Evolutionary conservation across 495 filamentous ascomycete genomes (phyloP).

Genomic region (Hypoxylon intermedium): DNA sequence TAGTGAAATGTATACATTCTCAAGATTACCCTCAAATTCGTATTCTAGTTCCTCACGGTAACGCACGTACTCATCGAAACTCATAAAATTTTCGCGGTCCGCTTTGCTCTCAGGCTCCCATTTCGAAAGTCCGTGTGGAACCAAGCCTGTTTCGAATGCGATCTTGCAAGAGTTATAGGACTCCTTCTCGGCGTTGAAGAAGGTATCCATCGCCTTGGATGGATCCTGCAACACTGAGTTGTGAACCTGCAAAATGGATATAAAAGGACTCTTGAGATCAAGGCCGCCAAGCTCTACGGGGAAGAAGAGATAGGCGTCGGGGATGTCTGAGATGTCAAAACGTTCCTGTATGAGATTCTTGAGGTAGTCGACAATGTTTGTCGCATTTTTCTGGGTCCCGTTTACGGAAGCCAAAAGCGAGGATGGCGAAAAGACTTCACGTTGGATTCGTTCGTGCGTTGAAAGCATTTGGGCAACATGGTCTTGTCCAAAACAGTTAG

Average conservation of each 20-base stretch:
- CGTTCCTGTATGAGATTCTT: constrained; percentile 59
- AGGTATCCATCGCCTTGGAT: constrained; percentile 51
- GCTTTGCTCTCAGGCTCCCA: constrained; percentile 29
- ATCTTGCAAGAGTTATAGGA: constrained; percentile 57
- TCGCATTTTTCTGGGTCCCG: constrained; percentile 28
- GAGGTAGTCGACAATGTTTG: constrained; percentile 65
- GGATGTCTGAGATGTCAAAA: constrained; percentile 64
- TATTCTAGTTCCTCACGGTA: constrained; percentile 57
- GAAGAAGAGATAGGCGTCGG: constrained; percentile 73
- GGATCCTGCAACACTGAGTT: constrained; percentile 60
- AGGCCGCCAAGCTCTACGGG: constrained; percentile 66
- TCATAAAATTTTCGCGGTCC: constrained; percentile 53
- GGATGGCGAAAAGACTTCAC: constrained; percentile 54
- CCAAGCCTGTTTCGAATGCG: constrained; percentile 48
- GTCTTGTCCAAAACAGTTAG: constrained; percentile 67
- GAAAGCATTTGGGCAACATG: constrained; percentile 70
- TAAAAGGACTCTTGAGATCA: constrained; percentile 64
- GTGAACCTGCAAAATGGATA: constrained; percentile 60
- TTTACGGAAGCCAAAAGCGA: constrained; percentile 15
- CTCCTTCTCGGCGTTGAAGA: constrained; percentile 51
- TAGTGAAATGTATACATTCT: constrained; percentile 48
- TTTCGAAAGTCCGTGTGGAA: constrained; percentile 9
- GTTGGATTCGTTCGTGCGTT: constrained; percentile 67
- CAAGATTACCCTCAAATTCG: constrained; percentile 31
- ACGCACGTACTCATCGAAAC: constrained; percentile 60